Evolutionary conservation across 768 basidiomycete genomes (phyloP).

Genomic region (Crepidotus variabilis): DNA sequence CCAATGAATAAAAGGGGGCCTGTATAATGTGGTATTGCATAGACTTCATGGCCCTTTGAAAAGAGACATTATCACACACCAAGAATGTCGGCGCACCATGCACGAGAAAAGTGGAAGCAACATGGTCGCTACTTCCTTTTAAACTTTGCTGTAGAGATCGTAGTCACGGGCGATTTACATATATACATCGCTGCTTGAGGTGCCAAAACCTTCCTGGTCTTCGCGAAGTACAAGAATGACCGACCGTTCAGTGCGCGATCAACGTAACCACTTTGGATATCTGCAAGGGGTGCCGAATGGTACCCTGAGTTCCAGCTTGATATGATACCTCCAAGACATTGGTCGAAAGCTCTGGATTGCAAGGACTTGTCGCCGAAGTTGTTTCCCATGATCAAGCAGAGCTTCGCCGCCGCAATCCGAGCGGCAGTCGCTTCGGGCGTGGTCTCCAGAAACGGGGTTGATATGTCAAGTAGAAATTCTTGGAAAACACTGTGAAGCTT

Average conservation of each 20-base stretch:
- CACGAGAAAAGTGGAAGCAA: not conserved
- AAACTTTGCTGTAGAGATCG: not conserved
- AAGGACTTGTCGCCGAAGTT: not conserved
- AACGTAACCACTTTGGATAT: not conserved
- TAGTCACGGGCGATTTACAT: conserved; percentile 3
- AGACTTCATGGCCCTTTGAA: not conserved
- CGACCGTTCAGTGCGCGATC: not conserved
- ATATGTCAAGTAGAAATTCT: not conserved
- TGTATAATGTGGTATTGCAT: not conserved
- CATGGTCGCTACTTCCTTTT: not conserved
- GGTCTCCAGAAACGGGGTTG: not conserved
- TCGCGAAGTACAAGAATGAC: not conserved
- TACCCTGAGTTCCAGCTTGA: not conserved
- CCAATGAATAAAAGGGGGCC: not conserved
- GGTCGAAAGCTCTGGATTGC: not conserved
- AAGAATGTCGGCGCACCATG: not conserved
- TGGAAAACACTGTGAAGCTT: not conserved
- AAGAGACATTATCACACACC: not conserved
- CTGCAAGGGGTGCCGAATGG: not conserved
- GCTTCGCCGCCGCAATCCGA: not conserved
- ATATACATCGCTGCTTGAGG: conserved; percentile 1
- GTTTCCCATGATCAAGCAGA: not conserved
- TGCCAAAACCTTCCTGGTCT: not conserved
- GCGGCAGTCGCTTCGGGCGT: not conserved
- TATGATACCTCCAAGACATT: not conserved